phyloP scores from a whole-genome alignment of 129 eudicot species.

The Scalesia atractyloides region DNA sequence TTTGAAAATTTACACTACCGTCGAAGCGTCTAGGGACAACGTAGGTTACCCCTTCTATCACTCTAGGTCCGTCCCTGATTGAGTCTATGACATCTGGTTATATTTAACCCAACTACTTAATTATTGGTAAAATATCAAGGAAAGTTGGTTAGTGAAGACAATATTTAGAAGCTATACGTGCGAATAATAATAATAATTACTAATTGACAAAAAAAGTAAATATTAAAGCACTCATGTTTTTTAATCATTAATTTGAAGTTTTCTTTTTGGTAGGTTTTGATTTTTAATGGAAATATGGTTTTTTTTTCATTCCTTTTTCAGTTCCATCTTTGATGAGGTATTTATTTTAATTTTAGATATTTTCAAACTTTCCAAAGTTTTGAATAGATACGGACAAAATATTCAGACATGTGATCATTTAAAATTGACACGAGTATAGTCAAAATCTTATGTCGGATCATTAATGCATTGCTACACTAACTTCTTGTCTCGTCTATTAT shows the following conservation, averaged over 20 bases:
- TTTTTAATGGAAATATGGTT: slow-evolving; percentile 5
- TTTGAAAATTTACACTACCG: no score
- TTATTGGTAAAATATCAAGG: background rate
- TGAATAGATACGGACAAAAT: background rate
- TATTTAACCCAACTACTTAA: background rate
- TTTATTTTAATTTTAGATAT: background rate
- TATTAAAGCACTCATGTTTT: background rate
- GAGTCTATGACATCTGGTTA: background rate
- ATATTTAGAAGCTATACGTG: slow-evolving; percentile 1
- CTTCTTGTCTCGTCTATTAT: no score
- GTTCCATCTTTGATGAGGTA: background rate
- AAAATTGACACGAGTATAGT: background rate
- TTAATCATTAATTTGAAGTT: background rate
- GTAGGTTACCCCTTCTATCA: no score
- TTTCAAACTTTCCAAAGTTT: slow-evolving; percentile 1
- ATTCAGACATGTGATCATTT: background rate
- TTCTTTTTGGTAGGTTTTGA: background rate
- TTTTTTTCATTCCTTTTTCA: background rate
- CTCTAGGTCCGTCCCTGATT: no score
- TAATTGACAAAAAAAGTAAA: background rate
- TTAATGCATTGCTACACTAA: no score
- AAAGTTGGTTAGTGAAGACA: background rate
- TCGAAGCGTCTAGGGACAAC: no score
- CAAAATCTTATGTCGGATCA: no score
- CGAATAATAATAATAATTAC: background rate